Evolutionary conservation across 352 stramenopile species (phyloP), one percentile per base, ranked within the genome.

Genomic region (Hyaloperonospora brassicae): DNA sequence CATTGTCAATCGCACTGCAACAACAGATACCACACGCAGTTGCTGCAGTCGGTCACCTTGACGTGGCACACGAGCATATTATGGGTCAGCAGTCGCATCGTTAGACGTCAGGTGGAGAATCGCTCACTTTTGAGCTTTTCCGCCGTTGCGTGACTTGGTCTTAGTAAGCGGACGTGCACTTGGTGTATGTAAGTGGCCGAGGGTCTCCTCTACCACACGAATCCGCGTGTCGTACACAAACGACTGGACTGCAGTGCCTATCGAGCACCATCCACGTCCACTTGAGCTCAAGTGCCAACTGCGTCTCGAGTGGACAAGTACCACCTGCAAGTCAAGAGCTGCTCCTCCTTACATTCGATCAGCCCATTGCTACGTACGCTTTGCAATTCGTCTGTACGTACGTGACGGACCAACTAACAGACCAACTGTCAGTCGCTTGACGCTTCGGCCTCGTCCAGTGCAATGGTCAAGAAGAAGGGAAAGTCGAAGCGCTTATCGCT

Each of bases 381-480:
- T 17, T 17, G 17, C 17, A 17, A 17, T 17, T 17, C 17, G 17
- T 17, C 17, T 8, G 27, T 34, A 34, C 27, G 27, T 34, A 4
- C 27, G 27, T 34, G 0, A 34, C 27, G 4, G 8, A 34, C 4
- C 8, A 34, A 34, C 17, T 17, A 17, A 17, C 17, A 17, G 17
- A 17, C 17, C 17, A 17, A 17, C 17, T 17, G 17, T 17, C 27
- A 34, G 27, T 8, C 27, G 27, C 27, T 34, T 34, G 27, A 34
- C 27, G 27, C 17, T 17, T 34, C 27, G 27, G 8, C 8, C 27
- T 34, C 27, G 17, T 17, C 17, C 17, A 17, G 17, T 17, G 17
- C 17, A 17, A 99, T 99, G 96, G 95, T 98, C 27, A 98, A 98
- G 75, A 99, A 99, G 79, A 99, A 98, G 84, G 89, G 90, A 57